Evolutionary conservation across 2,329 filamentous ascomycete genomes (phyloP).

Genomic region (Pseudogymnoascus sp.): DNA sequence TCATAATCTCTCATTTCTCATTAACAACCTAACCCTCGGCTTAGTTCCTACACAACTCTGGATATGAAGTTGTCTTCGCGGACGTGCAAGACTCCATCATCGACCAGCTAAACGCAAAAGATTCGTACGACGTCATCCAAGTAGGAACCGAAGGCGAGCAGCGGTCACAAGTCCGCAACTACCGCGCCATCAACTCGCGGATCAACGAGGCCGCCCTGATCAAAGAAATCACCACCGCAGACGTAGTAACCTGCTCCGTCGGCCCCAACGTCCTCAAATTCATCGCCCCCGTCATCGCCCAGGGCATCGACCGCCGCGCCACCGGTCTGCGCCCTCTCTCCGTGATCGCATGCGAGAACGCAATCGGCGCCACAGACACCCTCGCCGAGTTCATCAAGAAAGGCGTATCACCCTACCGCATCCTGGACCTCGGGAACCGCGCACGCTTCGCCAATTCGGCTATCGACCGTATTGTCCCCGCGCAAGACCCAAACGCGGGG

Average conservation of each 20-base stretch:
- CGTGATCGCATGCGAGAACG: constrained; percentile 97
- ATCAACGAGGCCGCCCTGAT: constrained; percentile 72
- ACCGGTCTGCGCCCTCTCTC: constrained; percentile 58
- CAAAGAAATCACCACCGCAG: constrained; percentile 76
- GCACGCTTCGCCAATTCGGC: constrained; percentile 94
- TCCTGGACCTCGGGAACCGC: constrained; percentile 60
- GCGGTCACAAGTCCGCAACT: constrained; percentile 81
- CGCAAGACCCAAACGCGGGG: constrained; percentile 69
- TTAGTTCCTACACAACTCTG: constrained; percentile 79
- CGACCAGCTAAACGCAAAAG: constrained; percentile 62
- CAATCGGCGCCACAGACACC: constrained; percentile 86
- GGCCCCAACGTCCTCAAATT: constrained; percentile 94
- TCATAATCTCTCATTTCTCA: background rate
- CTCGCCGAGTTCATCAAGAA: constrained; percentile 73
- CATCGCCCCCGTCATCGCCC: constrained; percentile 90
- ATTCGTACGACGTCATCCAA: constrained; percentile 85
- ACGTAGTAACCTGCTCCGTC: constrained; percentile 92
- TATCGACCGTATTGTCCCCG: constrained; percentile 95
- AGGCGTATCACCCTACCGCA: constrained; percentile 60
- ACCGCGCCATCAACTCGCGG: constrained; percentile 93
- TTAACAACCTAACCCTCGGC: background rate
- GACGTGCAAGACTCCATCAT: constrained; percentile 86
- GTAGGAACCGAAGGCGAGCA: constrained; percentile 76
- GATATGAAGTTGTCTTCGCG: constrained; percentile 92
- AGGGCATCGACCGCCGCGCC: constrained; percentile 77